Conservation (phyloP, 139 green algal species). For the Spirogloea muscicola region DNA sequence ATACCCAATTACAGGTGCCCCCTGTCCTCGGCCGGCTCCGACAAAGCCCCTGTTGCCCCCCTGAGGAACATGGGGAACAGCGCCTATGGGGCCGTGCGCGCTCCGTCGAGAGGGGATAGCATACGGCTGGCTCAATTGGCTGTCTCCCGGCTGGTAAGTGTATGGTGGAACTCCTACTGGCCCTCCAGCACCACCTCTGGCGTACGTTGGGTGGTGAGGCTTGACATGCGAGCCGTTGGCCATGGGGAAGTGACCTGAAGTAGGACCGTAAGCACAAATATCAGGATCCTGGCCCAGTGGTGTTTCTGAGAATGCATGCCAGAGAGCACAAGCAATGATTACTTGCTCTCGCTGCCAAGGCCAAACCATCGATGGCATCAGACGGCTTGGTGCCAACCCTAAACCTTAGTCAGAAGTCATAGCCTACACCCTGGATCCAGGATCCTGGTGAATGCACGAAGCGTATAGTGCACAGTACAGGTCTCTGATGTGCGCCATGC, state of each 20-base stretch:
- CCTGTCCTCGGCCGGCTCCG: background rate
- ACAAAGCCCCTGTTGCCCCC: slow-evolving; percentile 18
- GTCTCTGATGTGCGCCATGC: too few species aligned
- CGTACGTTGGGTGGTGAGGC: background rate
- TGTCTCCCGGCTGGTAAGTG: background rate
- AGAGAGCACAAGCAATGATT: too few species aligned
- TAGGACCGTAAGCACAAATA: background rate
- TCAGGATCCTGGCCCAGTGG: background rate
- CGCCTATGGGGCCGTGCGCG: slow-evolving; percentile 11
- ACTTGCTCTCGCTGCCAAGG: too few species aligned
- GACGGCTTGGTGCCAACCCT: too few species aligned
- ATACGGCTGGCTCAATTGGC: slow-evolving; percentile 25
- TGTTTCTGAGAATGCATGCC: too few species aligned
- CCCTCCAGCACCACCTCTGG: too few species aligned
- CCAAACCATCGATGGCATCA: too few species aligned
- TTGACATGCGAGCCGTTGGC: slow-evolving; percentile 3
- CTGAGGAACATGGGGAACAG: slow-evolving; percentile 7
- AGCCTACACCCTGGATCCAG: too few species aligned
- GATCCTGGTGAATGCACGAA: too few species aligned
- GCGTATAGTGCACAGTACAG: too few species aligned
- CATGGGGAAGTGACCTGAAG: slow-evolving; percentile 3
- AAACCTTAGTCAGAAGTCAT: too few species aligned
- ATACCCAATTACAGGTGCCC: background rate
- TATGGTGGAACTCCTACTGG: too few species aligned
- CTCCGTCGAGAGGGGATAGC: slow-evolving; percentile 15